phyloP scores from a whole-genome alignment of 2,329 filamentous ascomycete genomes.

The Neodidymelliopsis sp. region DNA sequence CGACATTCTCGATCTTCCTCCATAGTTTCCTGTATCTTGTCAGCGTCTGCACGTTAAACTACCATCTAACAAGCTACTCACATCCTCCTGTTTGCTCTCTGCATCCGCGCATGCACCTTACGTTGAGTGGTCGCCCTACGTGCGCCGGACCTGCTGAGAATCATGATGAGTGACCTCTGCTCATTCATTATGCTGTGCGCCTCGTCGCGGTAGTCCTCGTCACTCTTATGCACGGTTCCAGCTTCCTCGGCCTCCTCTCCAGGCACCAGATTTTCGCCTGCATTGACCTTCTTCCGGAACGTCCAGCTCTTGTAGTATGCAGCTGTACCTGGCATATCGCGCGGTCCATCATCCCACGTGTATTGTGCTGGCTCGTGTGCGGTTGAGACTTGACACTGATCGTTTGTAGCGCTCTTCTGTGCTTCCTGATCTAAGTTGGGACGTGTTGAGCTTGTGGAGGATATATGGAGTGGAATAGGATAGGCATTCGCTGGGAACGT shows the following conservation, averaged over 20 bases:
- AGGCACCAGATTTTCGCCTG: background rate
- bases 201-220: background rate
- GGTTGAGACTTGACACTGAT: background rate
- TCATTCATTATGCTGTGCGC: background rate
- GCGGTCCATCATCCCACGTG: background rate
- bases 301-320: constrained; percentile 20
- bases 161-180: constrained; percentile 6
- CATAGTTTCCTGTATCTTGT: background rate
- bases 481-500: background rate
- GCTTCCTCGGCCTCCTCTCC: background rate
- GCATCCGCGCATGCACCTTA: constrained; percentile 1
- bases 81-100: constrained; percentile 2
- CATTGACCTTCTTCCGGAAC: constrained; percentile 8
- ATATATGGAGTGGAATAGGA: background rate
- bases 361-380: background rate
- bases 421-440: background rate
- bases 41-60: background rate
- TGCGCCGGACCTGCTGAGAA: constrained; percentile 12
- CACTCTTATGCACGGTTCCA: background rate
- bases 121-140: constrained; percentile 6
- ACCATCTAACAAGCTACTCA: no score
- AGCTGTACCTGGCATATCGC: constrained; percentile 6
- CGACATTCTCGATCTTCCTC: background rate
- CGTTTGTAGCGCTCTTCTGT: background rate
- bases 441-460: background rate